Conservation (phyloP, 805 yeast species). For the Wickerhamomyces alni region DNA sequence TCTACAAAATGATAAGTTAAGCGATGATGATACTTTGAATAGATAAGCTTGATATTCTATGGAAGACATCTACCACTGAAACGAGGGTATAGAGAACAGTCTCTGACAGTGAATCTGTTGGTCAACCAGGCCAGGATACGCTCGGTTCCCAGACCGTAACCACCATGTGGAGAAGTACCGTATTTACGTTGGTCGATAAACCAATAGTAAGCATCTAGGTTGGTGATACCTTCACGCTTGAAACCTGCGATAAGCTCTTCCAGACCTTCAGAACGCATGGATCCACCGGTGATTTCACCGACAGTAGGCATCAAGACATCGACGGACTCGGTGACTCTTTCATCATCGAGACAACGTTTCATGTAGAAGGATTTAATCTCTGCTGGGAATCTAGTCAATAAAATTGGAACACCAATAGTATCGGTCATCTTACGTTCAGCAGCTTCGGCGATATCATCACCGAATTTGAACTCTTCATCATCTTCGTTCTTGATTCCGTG, state of each 20-base stretch:
- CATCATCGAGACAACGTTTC: slow-evolving; percentile 87
- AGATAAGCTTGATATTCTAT: slow-evolving; percentile 29
- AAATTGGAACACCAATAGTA: slow-evolving; percentile 84
- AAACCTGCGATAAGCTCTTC: slow-evolving; percentile 87
- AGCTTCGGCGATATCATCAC: slow-evolving; percentile 99
- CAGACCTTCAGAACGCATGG: slow-evolving; percentile 86
- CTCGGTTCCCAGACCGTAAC: slow-evolving; percentile 98
- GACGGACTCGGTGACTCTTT: slow-evolving; percentile 94
- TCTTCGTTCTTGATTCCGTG: slow-evolving; percentile 93
- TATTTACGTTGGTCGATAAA: slow-evolving; percentile 91
- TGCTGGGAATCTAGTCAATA: slow-evolving; percentile 91
- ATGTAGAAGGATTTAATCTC: slow-evolving; percentile 97
- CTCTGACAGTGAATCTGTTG: slow-evolving; percentile 96
- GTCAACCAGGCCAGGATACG: slow-evolving; percentile 98
- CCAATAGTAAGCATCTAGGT: slow-evolving; percentile 82
- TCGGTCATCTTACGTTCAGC: slow-evolving; percentile 99
- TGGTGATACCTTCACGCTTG: slow-evolving; percentile 85
- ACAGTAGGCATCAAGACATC: slow-evolving; percentile 99
- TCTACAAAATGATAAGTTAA: too few species aligned
- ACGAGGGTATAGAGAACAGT: slow-evolving; percentile 96
- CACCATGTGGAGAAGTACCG: slow-evolving; percentile 99
- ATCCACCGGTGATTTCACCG: slow-evolving; percentile 98
- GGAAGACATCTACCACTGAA: slow-evolving; percentile 98
- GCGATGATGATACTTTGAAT: background rate
- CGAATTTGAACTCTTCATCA: slow-evolving; percentile 86